Evolutionary conservation across 306 rosid genomes (phyloP).

Genomic region (Gastrolobium villosum): DNA sequence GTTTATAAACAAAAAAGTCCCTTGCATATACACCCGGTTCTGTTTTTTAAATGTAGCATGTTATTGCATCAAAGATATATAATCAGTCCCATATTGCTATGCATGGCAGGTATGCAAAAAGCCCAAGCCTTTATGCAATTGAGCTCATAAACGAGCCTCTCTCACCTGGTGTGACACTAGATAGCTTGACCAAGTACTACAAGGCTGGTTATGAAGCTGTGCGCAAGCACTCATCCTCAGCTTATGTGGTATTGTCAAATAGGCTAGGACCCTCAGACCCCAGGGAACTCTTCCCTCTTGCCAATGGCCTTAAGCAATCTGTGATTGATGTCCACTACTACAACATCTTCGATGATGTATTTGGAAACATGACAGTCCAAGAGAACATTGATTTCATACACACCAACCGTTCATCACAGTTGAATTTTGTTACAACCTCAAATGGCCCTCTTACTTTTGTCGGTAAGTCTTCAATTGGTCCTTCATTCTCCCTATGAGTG

Average conservation of each 20-base stretch:
- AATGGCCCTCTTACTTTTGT: slow-evolving; percentile 82
- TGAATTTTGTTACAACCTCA: slow-evolving; percentile 64
- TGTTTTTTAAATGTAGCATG: too few species aligned
- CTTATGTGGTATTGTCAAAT: slow-evolving; percentile 69
- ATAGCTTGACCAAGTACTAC: slow-evolving; percentile 64
- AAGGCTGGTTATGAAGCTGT: slow-evolving; percentile 70
- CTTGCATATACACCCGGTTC: too few species aligned
- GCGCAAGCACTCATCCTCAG: slow-evolving; percentile 61
- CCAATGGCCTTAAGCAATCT: slow-evolving; percentile 51
- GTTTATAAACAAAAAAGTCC: too few species aligned
- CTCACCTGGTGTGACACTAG: slow-evolving; percentile 64
- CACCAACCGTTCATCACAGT: slow-evolving; percentile 58
- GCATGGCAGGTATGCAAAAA: slow-evolving; percentile 63
- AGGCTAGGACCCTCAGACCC: slow-evolving; percentile 59
- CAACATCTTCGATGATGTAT: slow-evolving; percentile 57
- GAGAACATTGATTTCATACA: slow-evolving; percentile 69
- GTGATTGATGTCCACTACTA: slow-evolving; percentile 85
- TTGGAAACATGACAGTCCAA: slow-evolving; percentile 57
- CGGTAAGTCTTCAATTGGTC: slow-evolving; percentile 54
- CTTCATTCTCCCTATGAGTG: neutral
- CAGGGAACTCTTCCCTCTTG: slow-evolving; percentile 67
- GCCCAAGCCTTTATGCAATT: slow-evolving; percentile 69
- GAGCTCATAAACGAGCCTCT: slow-evolving; percentile 84
- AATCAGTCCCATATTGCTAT: neutral
- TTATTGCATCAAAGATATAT: neutral